A percentile compares a stretch with the other conserved stretches of the same genome.
phyloP scores from a whole-genome alignment of 1,139 yeast genomes.

The Pichia sp. region DNA sequence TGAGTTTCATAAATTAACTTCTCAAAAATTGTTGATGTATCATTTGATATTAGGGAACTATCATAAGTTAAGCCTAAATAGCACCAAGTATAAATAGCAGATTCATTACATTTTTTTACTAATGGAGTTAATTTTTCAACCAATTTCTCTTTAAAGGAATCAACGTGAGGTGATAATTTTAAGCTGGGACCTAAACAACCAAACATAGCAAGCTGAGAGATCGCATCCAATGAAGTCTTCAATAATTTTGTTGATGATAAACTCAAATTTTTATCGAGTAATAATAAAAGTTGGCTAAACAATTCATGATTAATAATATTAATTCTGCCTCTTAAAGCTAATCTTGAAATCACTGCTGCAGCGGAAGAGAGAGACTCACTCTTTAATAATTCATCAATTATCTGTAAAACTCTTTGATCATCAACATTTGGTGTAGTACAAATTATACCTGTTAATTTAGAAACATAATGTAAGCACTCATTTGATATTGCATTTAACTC shows the following conservation, averaged over 20 bases:
- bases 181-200: constrained; percentile 45
- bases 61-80: constrained; percentile 43
- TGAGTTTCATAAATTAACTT: constrained; percentile 51
- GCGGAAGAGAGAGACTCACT: constrained; percentile 19
- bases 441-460: constrained; percentile 51
- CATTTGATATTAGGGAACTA: neutral
- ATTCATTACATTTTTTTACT: constrained; percentile 57
- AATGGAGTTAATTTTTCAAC: constrained; percentile 34
- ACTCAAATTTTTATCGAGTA: constrained; percentile 21
- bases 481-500: constrained; percentile 32
- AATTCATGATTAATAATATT: constrained; percentile 11
- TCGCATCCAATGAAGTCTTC: constrained; percentile 37
- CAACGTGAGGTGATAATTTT: constrained; percentile 13
- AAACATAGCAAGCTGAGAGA: constrained; percentile 54
- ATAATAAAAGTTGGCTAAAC: constrained; percentile 22
- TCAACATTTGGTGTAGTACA: constrained; percentile 39
- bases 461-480: constrained; percentile 33
- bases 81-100: constrained; percentile 51
- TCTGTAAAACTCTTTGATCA: constrained; percentile 15
- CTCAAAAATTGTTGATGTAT: constrained; percentile 33
- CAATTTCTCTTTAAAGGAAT: constrained; percentile 26
- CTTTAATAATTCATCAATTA: constrained; percentile 15
- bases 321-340: constrained; percentile 36
- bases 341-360: constrained; percentile 49
- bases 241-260: constrained; percentile 21